These are phyloP conservation scores for Pugionium cornutum DNA, from an alignment of 345 rosid species.

Conservation along the genomic window DNA sequence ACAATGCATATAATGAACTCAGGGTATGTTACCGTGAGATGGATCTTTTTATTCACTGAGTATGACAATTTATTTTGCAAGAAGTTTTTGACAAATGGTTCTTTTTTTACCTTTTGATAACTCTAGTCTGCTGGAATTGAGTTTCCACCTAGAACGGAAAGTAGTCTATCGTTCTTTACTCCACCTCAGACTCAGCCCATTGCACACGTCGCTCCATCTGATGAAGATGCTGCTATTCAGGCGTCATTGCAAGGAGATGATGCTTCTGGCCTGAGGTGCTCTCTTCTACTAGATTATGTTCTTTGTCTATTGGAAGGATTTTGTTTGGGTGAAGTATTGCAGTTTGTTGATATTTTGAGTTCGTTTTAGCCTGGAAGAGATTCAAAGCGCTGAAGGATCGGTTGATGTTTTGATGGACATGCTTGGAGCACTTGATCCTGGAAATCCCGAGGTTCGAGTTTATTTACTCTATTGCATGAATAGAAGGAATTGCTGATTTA, in stretches of 20 bases:
- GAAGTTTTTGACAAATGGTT: neutral
- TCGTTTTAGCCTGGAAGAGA: slow-evolving; percentile 63
- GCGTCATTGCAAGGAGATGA: slow-evolving; percentile 81
- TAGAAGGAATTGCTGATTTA: slow-evolving; percentile 8
- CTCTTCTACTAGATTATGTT: slow-evolving; percentile 12
- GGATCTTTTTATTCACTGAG: slow-evolving; percentile 5
- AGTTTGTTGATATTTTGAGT: slow-evolving; percentile 5
- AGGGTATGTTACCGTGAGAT: slow-evolving; percentile 49
- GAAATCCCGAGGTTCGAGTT: slow-evolving; percentile 58
- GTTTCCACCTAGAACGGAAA: slow-evolving; percentile 85
- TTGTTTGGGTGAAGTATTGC: neutral
- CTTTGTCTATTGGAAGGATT: neutral
- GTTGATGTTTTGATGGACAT: slow-evolving; percentile 81
- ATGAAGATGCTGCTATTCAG: slow-evolving; percentile 85
- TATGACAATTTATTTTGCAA: neutral
- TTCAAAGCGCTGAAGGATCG: slow-evolving; percentile 68
- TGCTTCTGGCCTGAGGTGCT: slow-evolving; percentile 82
- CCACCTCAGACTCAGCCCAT: slow-evolving; percentile 82
- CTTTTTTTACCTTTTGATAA: neutral
- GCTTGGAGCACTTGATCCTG: slow-evolving; percentile 78
- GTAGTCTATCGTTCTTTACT: slow-evolving; percentile 72
- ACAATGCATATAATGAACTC: slow-evolving; percentile 79
- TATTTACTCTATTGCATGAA: slow-evolving; percentile 11
- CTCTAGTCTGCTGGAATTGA: slow-evolving; percentile 77
- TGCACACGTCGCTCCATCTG: slow-evolving; percentile 48